Percentiles rank a stretch among this genome's conserved stretches.
Evolutionary conservation across 2,329 filamentous ascomycete species (phyloP).

Genomic region (Stagonosporopsis rhizophila): DNA sequence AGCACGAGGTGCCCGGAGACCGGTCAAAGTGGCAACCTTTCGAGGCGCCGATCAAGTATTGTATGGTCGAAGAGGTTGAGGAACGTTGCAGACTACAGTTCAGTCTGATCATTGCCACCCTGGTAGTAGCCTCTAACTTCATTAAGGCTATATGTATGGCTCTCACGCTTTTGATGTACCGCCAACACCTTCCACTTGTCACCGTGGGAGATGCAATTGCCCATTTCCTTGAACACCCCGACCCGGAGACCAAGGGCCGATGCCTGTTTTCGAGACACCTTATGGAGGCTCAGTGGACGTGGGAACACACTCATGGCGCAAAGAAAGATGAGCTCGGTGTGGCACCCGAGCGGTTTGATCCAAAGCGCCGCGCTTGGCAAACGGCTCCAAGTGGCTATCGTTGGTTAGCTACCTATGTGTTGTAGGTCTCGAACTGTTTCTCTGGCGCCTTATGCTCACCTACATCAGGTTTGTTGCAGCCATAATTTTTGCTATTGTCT

Average conservation of each 20-base stretch:
- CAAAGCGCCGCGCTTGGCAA: constrained; percentile 1
- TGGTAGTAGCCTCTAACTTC: not conserved
- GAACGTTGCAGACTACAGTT: constrained; percentile 18
- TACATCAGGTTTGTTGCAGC: not conserved
- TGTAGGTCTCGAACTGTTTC: not conserved
- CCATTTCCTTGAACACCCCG: constrained; percentile 6
- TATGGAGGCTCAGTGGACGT: constrained; percentile 6
- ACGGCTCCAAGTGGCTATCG: constrained; percentile 2
- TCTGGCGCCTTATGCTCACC: not conserved
- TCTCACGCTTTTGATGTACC: not conserved
- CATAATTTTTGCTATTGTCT: constrained; percentile 6
- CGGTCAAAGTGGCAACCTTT: constrained; percentile 21
- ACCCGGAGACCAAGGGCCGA: constrained; percentile 3
- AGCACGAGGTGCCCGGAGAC: constrained; percentile 11
- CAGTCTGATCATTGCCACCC: not conserved
- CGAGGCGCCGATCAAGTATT: constrained; percentile 22
- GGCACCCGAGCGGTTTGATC: not conserved
- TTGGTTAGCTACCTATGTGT: constrained; percentile 1
- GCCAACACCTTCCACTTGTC: not conserved
- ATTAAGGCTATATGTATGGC: constrained; percentile 9
- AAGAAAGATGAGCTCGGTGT: constrained; percentile 5
- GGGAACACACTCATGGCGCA: not conserved
- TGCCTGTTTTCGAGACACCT: constrained; percentile 4
- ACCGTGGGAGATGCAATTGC: constrained; percentile 5
- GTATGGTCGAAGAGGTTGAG: constrained; percentile 25